phyloP scores from a whole-genome alignment of 148 eudicot genomes.

The Nepenthes gracilis region DNA sequence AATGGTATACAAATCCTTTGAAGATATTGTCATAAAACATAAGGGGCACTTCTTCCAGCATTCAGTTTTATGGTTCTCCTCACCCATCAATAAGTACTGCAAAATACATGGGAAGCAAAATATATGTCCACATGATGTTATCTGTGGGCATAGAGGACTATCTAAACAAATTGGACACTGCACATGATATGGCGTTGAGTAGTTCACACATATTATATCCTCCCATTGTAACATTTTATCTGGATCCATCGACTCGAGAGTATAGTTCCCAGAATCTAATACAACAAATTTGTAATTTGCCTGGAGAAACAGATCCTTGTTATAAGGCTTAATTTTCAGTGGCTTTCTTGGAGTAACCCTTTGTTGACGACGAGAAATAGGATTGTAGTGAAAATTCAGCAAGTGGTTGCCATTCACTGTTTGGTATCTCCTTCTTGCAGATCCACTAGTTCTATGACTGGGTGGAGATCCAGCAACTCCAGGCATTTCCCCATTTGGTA shows the following conservation, averaged over 20 bases:
- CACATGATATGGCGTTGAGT: conserved; percentile 58
- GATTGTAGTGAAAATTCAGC: conserved; percentile 86
- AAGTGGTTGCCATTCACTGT: conserved; percentile 75
- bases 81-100: conserved; percentile 62
- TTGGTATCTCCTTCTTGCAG: conserved; percentile 52
- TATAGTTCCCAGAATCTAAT: conserved; percentile 54
- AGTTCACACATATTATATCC: conserved; percentile 79
- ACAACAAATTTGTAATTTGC: conserved; percentile 91
- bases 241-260: conserved; percentile 64
- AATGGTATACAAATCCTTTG: conserved; percentile 75
- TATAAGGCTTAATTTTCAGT: conserved; percentile 70
- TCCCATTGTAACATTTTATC: conserved; percentile 90
- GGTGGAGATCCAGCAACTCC: conserved; percentile 25
- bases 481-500: conserved; percentile 17
- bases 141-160: conserved; percentile 83
- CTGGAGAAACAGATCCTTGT: conserved; percentile 93
- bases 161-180: conserved; percentile 94
- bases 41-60: conserved; percentile 83
- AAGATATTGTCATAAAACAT: conserved; percentile 81
- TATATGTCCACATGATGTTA: conserved; percentile 90
- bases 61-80: conserved; percentile 62
- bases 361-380: conserved; percentile 61
- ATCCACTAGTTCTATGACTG: conserved; percentile 31
- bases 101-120: conserved; percentile 91
- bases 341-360: conserved; percentile 55